phyloP scores from a whole-genome alignment of 768 basidiomycete genomes.

The Suillus subluteus region DNA sequence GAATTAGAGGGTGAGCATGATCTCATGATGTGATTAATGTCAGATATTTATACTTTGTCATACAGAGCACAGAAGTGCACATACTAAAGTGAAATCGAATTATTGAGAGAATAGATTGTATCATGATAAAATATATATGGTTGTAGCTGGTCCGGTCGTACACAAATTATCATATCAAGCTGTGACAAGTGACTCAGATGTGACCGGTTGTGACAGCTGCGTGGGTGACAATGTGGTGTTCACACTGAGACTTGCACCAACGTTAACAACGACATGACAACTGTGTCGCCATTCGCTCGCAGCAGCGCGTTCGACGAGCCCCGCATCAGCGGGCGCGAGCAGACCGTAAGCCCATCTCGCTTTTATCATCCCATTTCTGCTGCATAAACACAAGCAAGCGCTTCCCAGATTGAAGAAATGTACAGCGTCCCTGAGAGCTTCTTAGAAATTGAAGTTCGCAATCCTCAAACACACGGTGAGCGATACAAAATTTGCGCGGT shows the following conservation, averaged over 20 bases:
- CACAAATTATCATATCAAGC: background rate
- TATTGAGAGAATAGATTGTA: background rate
- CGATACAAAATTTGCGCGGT: background rate
- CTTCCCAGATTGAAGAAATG: constrained; percentile 90
- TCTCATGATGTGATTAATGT: background rate
- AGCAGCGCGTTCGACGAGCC: constrained; percentile 59
- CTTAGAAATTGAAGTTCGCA: constrained; percentile 95
- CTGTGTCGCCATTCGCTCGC: constrained; percentile 64
- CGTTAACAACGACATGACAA: constrained; percentile 31
- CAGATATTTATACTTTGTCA: background rate
- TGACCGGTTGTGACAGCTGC: background rate
- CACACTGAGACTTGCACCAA: background rate
- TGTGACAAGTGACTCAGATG: background rate
- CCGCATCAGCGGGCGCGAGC: constrained; percentile 52
- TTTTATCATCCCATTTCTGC: constrained; percentile 16
- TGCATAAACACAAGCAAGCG: constrained; percentile 39
- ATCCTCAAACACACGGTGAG: constrained; percentile 94
- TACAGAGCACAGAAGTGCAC: background rate
- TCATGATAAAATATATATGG: background rate
- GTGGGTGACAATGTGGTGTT: background rate
- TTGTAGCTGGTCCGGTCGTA: background rate
- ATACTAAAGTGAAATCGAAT: background rate
- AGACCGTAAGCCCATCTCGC: constrained; percentile 48
- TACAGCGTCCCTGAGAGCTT: constrained; percentile 97
- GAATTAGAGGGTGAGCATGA: constrained; percentile 27